These are phyloP conservation scores for Pythium rishiriense DNA, from an alignment of 352 stramenopile genomes.

Conservation along the genomic window DNA sequence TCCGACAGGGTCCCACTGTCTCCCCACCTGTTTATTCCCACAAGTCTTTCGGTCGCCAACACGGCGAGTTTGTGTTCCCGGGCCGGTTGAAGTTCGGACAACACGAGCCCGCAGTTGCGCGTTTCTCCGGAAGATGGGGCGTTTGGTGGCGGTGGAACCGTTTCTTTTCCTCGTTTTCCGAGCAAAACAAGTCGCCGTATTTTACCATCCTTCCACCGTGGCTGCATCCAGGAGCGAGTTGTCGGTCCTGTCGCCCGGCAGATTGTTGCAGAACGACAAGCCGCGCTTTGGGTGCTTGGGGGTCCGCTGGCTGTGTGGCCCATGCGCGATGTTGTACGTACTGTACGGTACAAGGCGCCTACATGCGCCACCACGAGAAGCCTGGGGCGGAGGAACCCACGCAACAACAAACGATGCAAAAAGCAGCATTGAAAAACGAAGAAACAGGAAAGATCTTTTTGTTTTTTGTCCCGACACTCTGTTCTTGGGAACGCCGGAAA, in stretches of 20 bases:
- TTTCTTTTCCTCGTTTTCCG: background rate
- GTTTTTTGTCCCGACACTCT: too few species aligned
- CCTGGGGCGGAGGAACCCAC: too few species aligned
- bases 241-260: background rate
- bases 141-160: background rate
- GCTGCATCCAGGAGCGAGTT: background rate
- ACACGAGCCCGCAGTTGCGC: constrained; percentile 1
- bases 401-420: too few species aligned
- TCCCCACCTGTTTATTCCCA: constrained; percentile 19
- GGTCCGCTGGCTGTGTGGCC: background rate
- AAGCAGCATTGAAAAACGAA: too few species aligned
- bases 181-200: background rate
- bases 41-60: background rate
- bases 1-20: constrained; percentile 11
- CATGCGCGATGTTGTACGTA: too few species aligned
- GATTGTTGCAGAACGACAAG: too few species aligned
- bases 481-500: too few species aligned
- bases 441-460: too few species aligned
- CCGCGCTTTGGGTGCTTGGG: background rate
- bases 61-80: background rate
- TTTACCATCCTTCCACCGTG: background rate
- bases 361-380: too few species aligned
- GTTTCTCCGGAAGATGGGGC: constrained; percentile 6
- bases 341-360: too few species aligned
- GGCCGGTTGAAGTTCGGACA: constrained; percentile 6